Percentiles rank a stretch among this genome's conserved stretches.
Evolutionary conservation across 1,284 basidiomycete species (phyloP).

Genomic region (Ceratobasidium sp.): DNA sequence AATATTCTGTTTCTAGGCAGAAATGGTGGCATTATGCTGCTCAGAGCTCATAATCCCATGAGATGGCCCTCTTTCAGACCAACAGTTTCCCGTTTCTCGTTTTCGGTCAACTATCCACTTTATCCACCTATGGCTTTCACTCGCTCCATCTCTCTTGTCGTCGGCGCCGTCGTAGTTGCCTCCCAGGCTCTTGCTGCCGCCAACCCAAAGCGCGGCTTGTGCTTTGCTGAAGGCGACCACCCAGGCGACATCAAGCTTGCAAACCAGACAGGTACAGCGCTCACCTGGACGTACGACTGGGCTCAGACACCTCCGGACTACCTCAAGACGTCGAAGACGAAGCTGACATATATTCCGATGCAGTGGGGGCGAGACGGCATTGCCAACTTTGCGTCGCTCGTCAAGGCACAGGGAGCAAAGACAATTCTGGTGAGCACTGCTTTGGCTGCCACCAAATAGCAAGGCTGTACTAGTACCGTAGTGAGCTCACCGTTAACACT

Average conservation of each 20-base stretch:
- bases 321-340: too few relatives aligned
- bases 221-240: too few relatives aligned
- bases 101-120: background rate
- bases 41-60: too few relatives aligned
- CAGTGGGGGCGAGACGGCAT: constrained; percentile 53
- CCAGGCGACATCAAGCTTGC: too few relatives aligned
- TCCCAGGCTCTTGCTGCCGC: too few relatives aligned
- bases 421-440: constrained; percentile 50
- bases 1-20: background rate
- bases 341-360: constrained; percentile 54
- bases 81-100: constrained; percentile 6
- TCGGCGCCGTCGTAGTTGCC: too few relatives aligned
- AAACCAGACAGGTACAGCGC: constrained; percentile 49
- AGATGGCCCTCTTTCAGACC: background rate
- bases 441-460: background rate
- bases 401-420: constrained; percentile 50
- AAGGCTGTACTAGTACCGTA: too few relatives aligned
- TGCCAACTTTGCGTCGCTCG: constrained; percentile 50
- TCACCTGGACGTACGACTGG: constrained; percentile 54
- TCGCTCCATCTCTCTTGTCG: too few relatives aligned
- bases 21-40: background rate
- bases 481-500: constrained; percentile 6
- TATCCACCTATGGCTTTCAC: constrained; percentile 1
- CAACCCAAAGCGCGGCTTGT: too few relatives aligned
- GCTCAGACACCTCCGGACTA: too few relatives aligned